Evolutionary conservation across 371 early-diverging fungal species (phyloP), one percentile per base, ranked within the genome.

Genomic region (Apophysomyces sp.): DNA sequence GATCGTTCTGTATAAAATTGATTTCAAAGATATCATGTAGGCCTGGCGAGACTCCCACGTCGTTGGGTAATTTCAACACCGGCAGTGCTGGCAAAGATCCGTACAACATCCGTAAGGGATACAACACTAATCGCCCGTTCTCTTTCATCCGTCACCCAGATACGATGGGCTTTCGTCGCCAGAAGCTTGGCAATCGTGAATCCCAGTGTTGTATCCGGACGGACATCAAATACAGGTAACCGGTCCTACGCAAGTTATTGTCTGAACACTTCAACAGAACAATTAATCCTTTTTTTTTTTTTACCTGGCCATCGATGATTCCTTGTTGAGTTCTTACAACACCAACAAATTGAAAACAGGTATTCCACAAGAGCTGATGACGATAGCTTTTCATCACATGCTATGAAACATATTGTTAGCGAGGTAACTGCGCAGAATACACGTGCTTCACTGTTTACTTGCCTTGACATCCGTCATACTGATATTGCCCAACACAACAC

Each of bases 111-210:
- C 15, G 92, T 92, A 15, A 92, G 69, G 13, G 89, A 88, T 8
- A 92, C 85, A 13, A 92, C 87, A 6, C 92, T 91, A 39, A 73
- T 72, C 18, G 81, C 77, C 37, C 72, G 61, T 24, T 78, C 78
- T 39, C 65, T 53, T 29, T 84, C 84, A 61, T 84, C 81, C 5
- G 87, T 84, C 8, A 93, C 87, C 94, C 94, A 94, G 12, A 94
- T 81, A 49, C 94, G 89, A 61, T 94, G 94, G 0, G 93, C 84
- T 29, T 82, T 82, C 2, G 94, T 93, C 12, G 94, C 94, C 26
- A 87, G 75, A 55, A 93, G 69, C 71, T 93, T 93, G 26, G 87
- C 86, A 28, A 93, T 75, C 0, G 90, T 82, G 16, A 86, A 84
- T 5, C 87, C 81, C 55, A 94, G 77, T 0, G 88, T 83, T 0